phyloP scores from a whole-genome alignment of 1,139 yeast genomes.

The Suhomyces kunorum region DNA sequence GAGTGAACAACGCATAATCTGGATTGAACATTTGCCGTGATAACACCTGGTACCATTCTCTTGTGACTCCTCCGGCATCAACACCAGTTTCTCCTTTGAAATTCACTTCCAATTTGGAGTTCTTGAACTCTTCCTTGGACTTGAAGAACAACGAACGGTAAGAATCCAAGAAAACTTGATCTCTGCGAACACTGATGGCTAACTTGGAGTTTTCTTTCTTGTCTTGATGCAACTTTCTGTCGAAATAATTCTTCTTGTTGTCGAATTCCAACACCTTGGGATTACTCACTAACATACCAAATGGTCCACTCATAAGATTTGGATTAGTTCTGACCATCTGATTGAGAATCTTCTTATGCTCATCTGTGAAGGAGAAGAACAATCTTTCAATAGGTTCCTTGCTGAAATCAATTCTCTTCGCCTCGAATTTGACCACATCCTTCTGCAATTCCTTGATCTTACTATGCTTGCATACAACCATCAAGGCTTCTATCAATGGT shows the following conservation, averaged over 20 bases:
- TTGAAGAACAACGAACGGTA: conserved; percentile 84
- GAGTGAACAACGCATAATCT: conserved; percentile 88
- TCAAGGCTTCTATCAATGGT: conserved; percentile 86
- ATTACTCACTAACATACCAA: conserved; percentile 83
- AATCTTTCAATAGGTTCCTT: conserved; percentile 76
- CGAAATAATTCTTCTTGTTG: conserved; percentile 85
- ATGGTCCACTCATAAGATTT: conserved; percentile 94
- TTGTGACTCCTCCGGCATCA: conserved; percentile 97
- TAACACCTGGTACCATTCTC: conserved; percentile 96
- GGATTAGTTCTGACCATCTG: conserved; percentile 93
- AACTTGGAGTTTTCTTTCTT: conserved; percentile 51
- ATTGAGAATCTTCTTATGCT: conserved; percentile 84
- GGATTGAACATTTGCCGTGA: conserved; percentile 97
- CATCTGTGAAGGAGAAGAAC: conserved; percentile 86
- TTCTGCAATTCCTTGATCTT: conserved; percentile 66
- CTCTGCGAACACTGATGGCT: conserved; percentile 74
- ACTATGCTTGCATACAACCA: conserved; percentile 94
- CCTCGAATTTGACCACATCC: conserved; percentile 62
- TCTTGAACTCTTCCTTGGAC: conserved; percentile 70
- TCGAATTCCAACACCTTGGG: conserved; percentile 93
- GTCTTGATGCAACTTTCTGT: conserved; percentile 61
- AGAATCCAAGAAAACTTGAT: conserved; percentile 89
- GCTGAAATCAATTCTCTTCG: conserved; percentile 62
- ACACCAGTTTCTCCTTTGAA: conserved; percentile 96
- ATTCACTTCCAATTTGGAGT: conserved; percentile 71